Evolutionary conservation across 2,329 filamentous ascomycete genomes (phyloP).

Genomic region (Neonectria faginata): DNA sequence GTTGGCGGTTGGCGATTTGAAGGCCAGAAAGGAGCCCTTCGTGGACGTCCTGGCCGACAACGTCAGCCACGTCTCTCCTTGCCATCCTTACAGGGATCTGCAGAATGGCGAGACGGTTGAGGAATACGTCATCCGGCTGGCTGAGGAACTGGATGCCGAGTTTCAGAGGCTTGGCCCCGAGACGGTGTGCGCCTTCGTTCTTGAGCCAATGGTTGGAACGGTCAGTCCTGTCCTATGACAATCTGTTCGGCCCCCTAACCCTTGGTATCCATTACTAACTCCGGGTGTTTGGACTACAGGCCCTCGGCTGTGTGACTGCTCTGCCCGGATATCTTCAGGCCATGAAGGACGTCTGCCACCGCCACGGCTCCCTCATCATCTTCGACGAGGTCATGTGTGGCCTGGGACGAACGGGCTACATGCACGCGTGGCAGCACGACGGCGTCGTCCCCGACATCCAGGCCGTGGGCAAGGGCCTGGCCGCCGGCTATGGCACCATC

Average conservation of each 20-base stretch:
- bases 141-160: conserved; percentile 35
- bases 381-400: conserved; percentile 77
- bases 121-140: conserved; percentile 35
- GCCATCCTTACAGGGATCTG: conserved; percentile 43
- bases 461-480: conserved; percentile 74
- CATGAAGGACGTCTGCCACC: conserved; percentile 64
- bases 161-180: conserved; percentile 31
- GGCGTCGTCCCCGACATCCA: conserved; percentile 69
- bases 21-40: conserved; percentile 43
- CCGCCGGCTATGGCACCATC: conserved; percentile 43
- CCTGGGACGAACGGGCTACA: conserved; percentile 69
- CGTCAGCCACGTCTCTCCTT: conserved; percentile 46
- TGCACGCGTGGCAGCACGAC: conserved; percentile 75
- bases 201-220: conserved; percentile 39
- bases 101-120: conserved; percentile 48
- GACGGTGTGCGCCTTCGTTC: conserved; percentile 38
- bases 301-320: conserved; percentile 32
- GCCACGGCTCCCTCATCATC: conserved; percentile 66
- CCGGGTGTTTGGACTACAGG: conserved; percentile 15
- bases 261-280: background rate
- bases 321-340: conserved; percentile 63
- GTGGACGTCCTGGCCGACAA: conserved; percentile 40
- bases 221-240: conserved; percentile 22
- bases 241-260: background rate
- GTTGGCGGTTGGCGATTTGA: conserved; percentile 26